phyloP scores from a whole-genome alignment of 768 basidiomycete species.

The Cystofilobasidium ferigula region DNA sequence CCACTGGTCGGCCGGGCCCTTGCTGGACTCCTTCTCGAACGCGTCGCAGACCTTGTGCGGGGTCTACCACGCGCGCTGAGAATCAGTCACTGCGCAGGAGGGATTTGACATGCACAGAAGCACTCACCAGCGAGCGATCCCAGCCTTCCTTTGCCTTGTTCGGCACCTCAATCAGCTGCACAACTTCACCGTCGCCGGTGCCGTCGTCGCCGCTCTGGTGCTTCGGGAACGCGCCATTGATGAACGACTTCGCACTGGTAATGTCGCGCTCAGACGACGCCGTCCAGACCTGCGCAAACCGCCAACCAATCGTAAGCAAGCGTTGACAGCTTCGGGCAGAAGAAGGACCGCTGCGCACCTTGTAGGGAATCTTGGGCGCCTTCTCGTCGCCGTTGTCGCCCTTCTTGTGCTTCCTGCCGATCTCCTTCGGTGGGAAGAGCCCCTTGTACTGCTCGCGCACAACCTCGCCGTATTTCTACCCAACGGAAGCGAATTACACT shows the following conservation, averaged over 20 bases:
- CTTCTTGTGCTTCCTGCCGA: constrained; percentile 26
- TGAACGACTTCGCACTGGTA: constrained; percentile 37
- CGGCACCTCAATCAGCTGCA: constrained; percentile 38
- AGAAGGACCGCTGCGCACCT: not conserved
- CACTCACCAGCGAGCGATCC: constrained; percentile 31
- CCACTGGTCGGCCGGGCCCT: constrained; percentile 38
- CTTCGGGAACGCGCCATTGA: constrained; percentile 38
- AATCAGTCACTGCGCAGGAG: not conserved
- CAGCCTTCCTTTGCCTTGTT: constrained; percentile 39
- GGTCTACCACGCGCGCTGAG: no score
- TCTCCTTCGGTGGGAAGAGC: constrained; percentile 28
- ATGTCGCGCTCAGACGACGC: constrained; percentile 38
- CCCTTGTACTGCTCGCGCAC: constrained; percentile 27
- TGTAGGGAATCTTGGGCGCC: constrained; percentile 7
- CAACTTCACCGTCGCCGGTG: constrained; percentile 36
- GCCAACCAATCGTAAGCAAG: not conserved
- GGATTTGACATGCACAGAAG: not conserved
- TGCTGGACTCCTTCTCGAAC: constrained; percentile 38
- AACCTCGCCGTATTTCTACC: constrained; percentile 22
- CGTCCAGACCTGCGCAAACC: constrained; percentile 35
- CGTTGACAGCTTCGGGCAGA: not conserved
- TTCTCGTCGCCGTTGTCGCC: constrained; percentile 12
- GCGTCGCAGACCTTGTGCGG: constrained; percentile 39
- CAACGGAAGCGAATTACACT: no score
- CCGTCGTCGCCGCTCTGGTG: constrained; percentile 39